A percentile compares a stretch with the other conserved stretches of the same genome.
These are phyloP conservation scores for Clavispora carvajalis DNA, from an alignment of 805 yeast genomes.

Conservation along the genomic window DNA sequence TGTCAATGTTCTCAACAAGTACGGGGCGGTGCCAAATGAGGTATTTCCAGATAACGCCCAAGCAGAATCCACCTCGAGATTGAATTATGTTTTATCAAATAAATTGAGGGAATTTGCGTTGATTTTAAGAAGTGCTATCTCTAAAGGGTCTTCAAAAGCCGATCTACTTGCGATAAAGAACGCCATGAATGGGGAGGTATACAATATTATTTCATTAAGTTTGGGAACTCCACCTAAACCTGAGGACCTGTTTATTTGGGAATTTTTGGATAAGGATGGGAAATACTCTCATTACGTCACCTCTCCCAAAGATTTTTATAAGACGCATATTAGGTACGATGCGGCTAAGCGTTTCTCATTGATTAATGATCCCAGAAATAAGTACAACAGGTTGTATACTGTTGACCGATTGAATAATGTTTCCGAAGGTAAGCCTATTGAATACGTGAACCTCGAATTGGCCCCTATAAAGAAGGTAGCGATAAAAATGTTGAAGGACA, in stretches of 20 bases:
- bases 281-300: conserved; percentile 46
- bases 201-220: conserved; percentile 59
- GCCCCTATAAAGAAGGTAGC: conserved; percentile 55
- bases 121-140: conserved; percentile 49
- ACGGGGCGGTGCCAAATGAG: conserved; percentile 74
- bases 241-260: conserved; percentile 65
- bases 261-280: conserved; percentile 67
- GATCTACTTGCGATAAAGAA: conserved; percentile 31
- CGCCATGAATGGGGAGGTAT: conserved; percentile 54
- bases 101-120: conserved; percentile 78
- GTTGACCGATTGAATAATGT: conserved; percentile 76
- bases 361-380: conserved; percentile 79
- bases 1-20: conserved; percentile 68
- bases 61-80: conserved; percentile 45
- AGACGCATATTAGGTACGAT: conserved; percentile 48
- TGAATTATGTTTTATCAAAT: conserved; percentile 61
- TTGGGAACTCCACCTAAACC: conserved; percentile 80
- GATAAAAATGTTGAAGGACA: conserved; percentile 60
- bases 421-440: conserved; percentile 61
- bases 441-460: conserved; percentile 65
- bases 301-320: conserved; percentile 64
- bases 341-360: conserved; percentile 55
- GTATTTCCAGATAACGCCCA: conserved; percentile 66
- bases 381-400: conserved; percentile 54
- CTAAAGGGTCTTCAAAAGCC: conserved; percentile 35